Evolutionary conservation across 163 green algal genomes (phyloP), one percentile per base, ranked within the genome.

Genomic region (Chlorella variabilis): DNA sequence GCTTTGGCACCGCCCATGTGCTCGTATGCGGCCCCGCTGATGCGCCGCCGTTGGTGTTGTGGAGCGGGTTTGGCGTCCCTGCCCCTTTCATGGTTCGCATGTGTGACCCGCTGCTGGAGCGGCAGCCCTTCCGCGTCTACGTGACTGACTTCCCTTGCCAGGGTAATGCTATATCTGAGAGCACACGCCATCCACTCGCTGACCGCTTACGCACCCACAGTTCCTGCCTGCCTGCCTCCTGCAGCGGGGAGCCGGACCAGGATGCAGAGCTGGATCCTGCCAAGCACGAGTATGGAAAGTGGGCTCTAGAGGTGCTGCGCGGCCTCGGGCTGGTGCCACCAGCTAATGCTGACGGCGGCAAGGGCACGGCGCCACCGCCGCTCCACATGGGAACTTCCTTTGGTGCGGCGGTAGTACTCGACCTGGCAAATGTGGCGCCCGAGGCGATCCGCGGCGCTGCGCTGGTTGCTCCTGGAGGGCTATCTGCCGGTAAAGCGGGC

Each of bases 81-180:
- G 71, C 48, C 2, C 71, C 71, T 2, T 33, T 36, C 21, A 78
- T 78, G 49, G 17, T 66, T 36, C 36, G 31, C 25, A 31, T 29
- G n/a, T 31, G 62, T 17, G 25, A n/a, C 38, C 42, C 42, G 42
- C 45, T 76, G 42, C 29, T 63, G 29, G 29, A 21, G 45, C 69
- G 45, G n/a, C n/a, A n/a, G n/a, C n/a, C n/a, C 71, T 78, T 67
- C 49, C 51, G 71, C 25, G 33, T 66, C n/a, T 78, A 54, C 27
- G 41, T 23, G 21, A 48, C 71, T n/a, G 71, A 78, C 49, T 23
- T 67, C 33, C 71, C 71, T 23, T 66, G 27, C 31, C 70, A 77
- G 45, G 45, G 70, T 77, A 18, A 33, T 54, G 45, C n/a, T n/a
- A n/a, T n/a, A n/a, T n/a, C n/a, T n/a, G n/a, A n/a, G n/a, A n/a